Evolutionary conservation across 495 filamentous ascomycete genomes (phyloP), one percentile per base, ranked within the genome.

Genomic region (Lasiosphaeria miniovina): DNA sequence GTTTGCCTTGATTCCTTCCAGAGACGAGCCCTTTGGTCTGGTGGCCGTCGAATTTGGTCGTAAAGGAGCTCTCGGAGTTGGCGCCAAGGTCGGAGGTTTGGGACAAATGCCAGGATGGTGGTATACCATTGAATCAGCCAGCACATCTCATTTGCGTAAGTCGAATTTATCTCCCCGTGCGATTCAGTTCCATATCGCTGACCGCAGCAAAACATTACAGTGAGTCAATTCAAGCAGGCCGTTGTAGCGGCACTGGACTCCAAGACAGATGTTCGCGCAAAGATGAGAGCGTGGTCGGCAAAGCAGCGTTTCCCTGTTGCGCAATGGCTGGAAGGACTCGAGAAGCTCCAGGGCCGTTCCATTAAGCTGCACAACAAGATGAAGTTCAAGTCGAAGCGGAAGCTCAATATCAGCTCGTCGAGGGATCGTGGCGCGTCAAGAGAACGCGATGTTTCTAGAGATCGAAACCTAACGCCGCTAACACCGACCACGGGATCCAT

Each of bases 41-140:
- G 88, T 90, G 3, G 88, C 88, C 34, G 88, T 90, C 40, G 88
- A 90, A 63, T 91, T 91, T 58, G 88, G 88, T 11, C 79, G 88
- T 12, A 90, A 91, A 63, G 88, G 88, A 51, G 88, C 88, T 12
- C 77, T 91, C 24, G 87, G 88, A 52, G 85, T 91, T 60, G 88
- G 88, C 34, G 84, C 86, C 41, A 73, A 79, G n/a, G 80, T 83
- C 45, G 80, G 79, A 77, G 86, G 86, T 70, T 77, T 91, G 14
- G 88, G 88, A 4, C 83, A 88, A 61, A 89, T 90, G 86, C 88
- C 88, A 32, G 87, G 88, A 45, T 89, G 83, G 82, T 87, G 84
- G 81, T 86, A 80, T 62, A 89, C 78, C 62, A 80, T 72, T 48
- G 88, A 91, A 66, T 88, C 84, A 0, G 87, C 80, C 0, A 84